phyloP scores from a whole-genome alignment of 2,329 filamentous ascomycete species.

The Penicillium olsonii region DNA sequence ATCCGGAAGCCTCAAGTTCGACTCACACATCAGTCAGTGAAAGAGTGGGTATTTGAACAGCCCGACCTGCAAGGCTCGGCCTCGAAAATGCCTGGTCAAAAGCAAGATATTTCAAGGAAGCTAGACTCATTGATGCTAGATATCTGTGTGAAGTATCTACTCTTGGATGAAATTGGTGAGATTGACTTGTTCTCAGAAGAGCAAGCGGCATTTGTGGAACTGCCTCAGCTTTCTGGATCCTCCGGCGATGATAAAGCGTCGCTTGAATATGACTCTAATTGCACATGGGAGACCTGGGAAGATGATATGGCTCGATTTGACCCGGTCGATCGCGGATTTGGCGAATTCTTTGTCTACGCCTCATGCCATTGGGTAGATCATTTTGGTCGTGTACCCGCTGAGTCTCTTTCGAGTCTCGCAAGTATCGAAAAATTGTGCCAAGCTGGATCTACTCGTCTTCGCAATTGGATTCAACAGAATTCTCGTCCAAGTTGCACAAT shows the following conservation, averaged over 20 bases:
- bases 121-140: slow-evolving; percentile 17
- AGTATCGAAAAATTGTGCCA: slow-evolving; percentile 11
- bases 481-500: slow-evolving; percentile 33
- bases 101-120: slow-evolving; percentile 3
- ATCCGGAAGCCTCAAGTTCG: slow-evolving; percentile 18
- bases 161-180: slow-evolving; percentile 29
- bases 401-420: slow-evolving; percentile 15
- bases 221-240: slow-evolving; percentile 29
- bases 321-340: slow-evolving; percentile 27
- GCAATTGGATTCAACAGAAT: slow-evolving; percentile 38
- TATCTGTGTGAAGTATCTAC: slow-evolving; percentile 28
- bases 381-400: slow-evolving; percentile 22
- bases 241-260: slow-evolving; percentile 19
- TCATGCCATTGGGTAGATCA: slow-evolving; percentile 40
- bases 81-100: too few species aligned
- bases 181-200: slow-evolving; percentile 32
- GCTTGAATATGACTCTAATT: slow-evolving; percentile 25
- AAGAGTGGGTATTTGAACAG: slow-evolving; percentile 17
- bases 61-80: not conserved
- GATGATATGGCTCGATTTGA: slow-evolving; percentile 30
- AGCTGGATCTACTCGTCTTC: slow-evolving; percentile 29
- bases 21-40: slow-evolving; percentile 25
- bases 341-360: slow-evolving; percentile 38
- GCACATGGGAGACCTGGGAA: slow-evolving; percentile 37
- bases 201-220: slow-evolving; percentile 23